Evolutionary conservation across 495 filamentous ascomycete species (phyloP).

Genomic region (Cercophora samala): DNA sequence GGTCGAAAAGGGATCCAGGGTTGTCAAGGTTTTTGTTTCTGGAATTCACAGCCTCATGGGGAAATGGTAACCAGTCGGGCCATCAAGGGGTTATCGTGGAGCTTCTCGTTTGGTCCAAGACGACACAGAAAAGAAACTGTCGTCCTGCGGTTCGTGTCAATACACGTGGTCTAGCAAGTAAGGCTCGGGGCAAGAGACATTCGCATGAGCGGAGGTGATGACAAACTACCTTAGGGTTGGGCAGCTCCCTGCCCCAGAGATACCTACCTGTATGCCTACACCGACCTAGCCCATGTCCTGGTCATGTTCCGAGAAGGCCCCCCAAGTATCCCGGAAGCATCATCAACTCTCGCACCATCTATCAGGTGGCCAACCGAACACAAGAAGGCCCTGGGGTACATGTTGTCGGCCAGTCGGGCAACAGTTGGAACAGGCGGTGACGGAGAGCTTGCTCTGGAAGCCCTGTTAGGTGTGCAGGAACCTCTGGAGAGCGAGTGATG

Average conservation of each 20-base stretch:
- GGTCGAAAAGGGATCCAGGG: neutral
- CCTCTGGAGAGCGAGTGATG: neutral
- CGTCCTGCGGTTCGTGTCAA: neutral
- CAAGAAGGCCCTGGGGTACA: neutral
- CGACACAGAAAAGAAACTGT: neutral
- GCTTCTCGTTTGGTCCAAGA: neutral
- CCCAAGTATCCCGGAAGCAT: neutral
- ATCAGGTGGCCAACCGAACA: neutral
- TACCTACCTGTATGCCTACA: neutral
- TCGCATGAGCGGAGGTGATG: neutral
- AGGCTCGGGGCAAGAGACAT: neutral
- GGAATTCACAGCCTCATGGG: neutral
- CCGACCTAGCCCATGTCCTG: neutral
- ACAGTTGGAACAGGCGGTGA: neutral
- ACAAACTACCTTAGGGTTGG: neutral
- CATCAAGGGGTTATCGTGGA: neutral
- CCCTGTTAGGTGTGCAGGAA: neutral
- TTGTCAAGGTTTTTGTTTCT: neutral
- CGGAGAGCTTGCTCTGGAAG: neutral
- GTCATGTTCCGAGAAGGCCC: neutral
- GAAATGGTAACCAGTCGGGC: neutral
- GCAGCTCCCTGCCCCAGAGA: neutral
- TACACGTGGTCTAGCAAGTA: neutral
- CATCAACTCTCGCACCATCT: neutral
- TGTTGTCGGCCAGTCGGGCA: neutral